These are phyloP conservation scores for Aureobasidium lini DNA, from an alignment of 2,329 filamentous ascomycete species.

Conservation along the genomic window DNA sequence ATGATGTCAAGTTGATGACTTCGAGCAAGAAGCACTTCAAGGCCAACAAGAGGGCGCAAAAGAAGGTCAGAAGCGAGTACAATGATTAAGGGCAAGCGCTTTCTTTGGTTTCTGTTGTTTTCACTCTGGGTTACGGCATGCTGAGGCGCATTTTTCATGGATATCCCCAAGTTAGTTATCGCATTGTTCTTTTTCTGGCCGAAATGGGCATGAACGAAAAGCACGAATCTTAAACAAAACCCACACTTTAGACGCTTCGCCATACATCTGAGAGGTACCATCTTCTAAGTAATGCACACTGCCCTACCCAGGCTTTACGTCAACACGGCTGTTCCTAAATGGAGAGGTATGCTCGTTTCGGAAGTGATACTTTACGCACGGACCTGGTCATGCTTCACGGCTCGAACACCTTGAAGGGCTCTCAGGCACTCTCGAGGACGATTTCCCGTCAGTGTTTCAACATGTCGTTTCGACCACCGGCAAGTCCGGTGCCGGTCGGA, in stretches of 20 bases:
- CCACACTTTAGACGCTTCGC: no score
- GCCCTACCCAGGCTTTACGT: no score
- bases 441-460: not conserved
- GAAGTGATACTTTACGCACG: not conserved
- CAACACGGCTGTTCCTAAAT: no score
- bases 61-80: slow-evolving; percentile 22
- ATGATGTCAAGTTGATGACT: slow-evolving; percentile 25
- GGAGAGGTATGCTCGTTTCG: no score
- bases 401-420: slow-evolving; percentile 6
- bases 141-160: slow-evolving; percentile 7
- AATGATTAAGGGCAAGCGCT: not conserved
- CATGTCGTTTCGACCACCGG: slow-evolving; percentile 40
- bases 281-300: no score
- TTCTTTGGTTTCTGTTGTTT: not conserved
- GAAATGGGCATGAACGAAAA: not conserved
- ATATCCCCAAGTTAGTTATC: not conserved
- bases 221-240: no score
- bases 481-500: slow-evolving; percentile 29
- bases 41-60: slow-evolving; percentile 51
- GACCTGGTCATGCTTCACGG: not conserved
- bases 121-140: not conserved
- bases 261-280: no score
- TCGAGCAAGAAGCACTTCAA: slow-evolving; percentile 91
- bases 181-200: not conserved
- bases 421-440: not conserved